These are phyloP conservation scores for Wallacemonas sp. DNA, from an alignment of 208 protist genomes.

Conservation along the genomic window DNA sequence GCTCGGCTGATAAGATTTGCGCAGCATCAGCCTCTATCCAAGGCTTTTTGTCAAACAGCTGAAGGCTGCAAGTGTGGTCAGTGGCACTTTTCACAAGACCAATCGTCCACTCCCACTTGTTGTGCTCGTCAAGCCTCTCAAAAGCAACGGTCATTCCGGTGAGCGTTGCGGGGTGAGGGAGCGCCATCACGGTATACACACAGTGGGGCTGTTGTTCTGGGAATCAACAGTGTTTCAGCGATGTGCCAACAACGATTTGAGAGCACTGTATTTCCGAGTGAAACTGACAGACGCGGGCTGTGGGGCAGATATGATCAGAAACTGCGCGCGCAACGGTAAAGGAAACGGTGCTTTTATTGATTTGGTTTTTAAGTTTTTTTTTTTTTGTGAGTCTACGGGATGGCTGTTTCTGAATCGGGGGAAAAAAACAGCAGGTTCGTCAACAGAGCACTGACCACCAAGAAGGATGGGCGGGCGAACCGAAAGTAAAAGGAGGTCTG, in stretches of 20 bases:
- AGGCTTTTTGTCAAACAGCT: neutral
- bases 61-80: neutral
- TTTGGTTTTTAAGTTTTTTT: too few relatives aligned
- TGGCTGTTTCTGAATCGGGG: too few relatives aligned
- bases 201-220: too few relatives aligned
- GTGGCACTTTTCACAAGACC: constrained; percentile 5
- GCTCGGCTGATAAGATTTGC: neutral
- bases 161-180: neutral
- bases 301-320: too few relatives aligned
- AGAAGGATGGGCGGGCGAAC: neutral
- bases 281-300: too few relatives aligned
- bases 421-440: too few relatives aligned
- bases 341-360: too few relatives aligned
- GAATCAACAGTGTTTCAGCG: neutral
- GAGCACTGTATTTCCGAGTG: too few relatives aligned
- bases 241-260: neutral
- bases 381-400: neutral
- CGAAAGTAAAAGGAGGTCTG: neutral
- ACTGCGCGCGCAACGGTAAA: too few relatives aligned
- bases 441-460: too few relatives aligned
- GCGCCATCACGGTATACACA: too few relatives aligned
- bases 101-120: constrained; percentile 14
- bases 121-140: constrained; percentile 8
- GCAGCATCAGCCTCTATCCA: neutral
- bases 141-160: constrained; percentile 13